These are phyloP conservation scores for Odontarrhena argentea DNA, from an alignment of 345 rosid genomes.

Conservation along the genomic window DNA sequence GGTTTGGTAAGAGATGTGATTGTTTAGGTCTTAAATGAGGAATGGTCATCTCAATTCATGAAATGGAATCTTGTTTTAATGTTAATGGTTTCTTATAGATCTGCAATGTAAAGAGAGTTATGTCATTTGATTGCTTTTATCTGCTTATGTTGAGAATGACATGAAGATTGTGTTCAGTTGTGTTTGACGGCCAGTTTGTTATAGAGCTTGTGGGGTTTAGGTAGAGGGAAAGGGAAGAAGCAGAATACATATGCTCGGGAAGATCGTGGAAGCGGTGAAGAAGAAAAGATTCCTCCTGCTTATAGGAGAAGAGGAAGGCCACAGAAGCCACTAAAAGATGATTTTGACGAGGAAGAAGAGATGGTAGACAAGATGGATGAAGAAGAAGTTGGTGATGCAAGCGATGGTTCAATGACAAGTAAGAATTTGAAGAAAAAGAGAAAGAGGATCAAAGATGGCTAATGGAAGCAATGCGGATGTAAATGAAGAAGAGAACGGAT, in stretches of 20 bases:
- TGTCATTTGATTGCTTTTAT: constrained; percentile 8
- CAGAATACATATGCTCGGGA: constrained; percentile 48
- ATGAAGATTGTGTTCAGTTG: not conserved
- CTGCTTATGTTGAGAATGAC: not conserved
- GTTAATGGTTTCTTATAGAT: not conserved
- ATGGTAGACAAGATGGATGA: constrained; percentile 27
- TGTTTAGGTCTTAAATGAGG: not conserved
- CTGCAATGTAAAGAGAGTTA: not conserved
- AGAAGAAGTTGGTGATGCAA: constrained; percentile 40
- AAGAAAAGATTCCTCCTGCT: constrained; percentile 61
- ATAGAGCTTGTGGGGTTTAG: constrained; percentile 24
- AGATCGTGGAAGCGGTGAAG: constrained; percentile 63
- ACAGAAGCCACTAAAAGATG: constrained; percentile 57
- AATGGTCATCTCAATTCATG: not conserved
- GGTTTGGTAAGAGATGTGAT: not conserved
- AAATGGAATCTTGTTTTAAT: not conserved
- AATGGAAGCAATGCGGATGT: constrained; percentile 41
- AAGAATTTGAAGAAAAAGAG: constrained; percentile 51
- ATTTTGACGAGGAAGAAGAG: constrained; percentile 47
- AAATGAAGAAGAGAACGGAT: constrained; percentile 54
- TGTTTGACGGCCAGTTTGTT: not conserved
- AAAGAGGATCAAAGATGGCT: constrained; percentile 58
- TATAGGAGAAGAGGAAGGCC: constrained; percentile 73
- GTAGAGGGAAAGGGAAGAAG: constrained; percentile 77
- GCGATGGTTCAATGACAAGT: constrained; percentile 39